Evolutionary conservation across 805 yeast genomes (phyloP), one percentile per base, ranked within the genome.

Genomic region (Teunomyces funiuensis): DNA sequence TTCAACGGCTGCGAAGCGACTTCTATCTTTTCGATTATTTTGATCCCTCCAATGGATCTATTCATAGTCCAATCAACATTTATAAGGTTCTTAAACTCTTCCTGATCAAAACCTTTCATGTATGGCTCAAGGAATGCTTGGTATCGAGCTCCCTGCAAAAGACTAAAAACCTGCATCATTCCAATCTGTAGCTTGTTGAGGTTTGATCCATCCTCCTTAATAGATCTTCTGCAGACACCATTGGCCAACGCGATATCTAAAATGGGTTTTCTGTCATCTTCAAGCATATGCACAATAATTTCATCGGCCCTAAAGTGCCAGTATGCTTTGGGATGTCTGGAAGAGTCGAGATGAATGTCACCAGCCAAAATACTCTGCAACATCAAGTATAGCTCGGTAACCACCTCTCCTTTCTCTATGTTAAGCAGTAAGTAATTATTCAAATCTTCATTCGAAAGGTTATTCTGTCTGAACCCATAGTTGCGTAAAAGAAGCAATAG

Each of bases 381-480:
- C 50, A 68, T 50, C 15, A 70, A 47, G 36, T 57, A 63, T 1
- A 70, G 57, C 30, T 69, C 74, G 10, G 59, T 57, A 5, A 52
- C 46, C 10, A 71, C 53, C 42, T 53, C 68, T 50, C 47, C 71
- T 65, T 46, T 51, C 29, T 64, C 64, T 13, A 50, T 33, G 42
- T 57, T 43, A 60, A 73, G 60, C 28, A 65, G 53, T n/a, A 66
- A 55, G 43, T 71, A 58, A 40, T 78, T 76, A 38, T 69, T 68
- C 39, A 66, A 59, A 10, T 71, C 73, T 28, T 71, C 74, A 44
- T 80, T 82, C 41, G 73, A 74, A 30, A 82, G 57, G 3, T 74
- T 55, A 3, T 63, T 63, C 45, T 77, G 74, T 37, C 80, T 71
- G 49, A 76, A 76, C 14, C 65, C 61, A 47, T 76, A 71, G 52